Base-by-base conservation (phyloP, 2,329 filamentous ascomycete genomes). In the Cladosporium sp. region DNA sequence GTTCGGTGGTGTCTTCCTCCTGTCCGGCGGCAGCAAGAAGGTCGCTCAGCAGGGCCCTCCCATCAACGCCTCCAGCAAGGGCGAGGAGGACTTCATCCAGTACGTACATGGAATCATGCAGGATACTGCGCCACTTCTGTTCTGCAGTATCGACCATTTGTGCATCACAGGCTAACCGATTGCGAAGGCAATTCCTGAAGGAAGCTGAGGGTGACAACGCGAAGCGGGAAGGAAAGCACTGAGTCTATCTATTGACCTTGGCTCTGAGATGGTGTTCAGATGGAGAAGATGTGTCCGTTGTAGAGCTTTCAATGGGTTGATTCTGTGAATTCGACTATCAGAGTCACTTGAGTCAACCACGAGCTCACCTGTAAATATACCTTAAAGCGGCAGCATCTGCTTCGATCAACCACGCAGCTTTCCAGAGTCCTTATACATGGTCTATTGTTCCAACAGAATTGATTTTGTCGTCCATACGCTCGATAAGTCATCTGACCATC, bases 31-130 rank as follows among this genome's bases (percentile, higher is more conserved):
- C 56, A 74, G 74, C 56, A 69, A 72, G 59, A 75, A 77, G 66
- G 69, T 73, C 61, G 67, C 73, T 56, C 70, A 73, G 58, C 62
- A 69, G 59, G 66, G 72, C 56, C 82, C 82, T 52, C 78, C 81
- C 40, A 81, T 84, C 71, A 81, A 83, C 66, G 82, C 82, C 49
- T 73, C 74, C 64, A 84, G 79, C 73, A 83, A 83, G 71, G 82
- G 84, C 61, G 82, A 85, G 73, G 82, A 84, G 73, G 77, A 77
- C 65, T 85, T 85, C 70, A 82, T 85, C 66, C 79, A 83, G 82
- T 85, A 79, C 58, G 78, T 74, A 28, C 5, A 37, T 16, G 14
- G 7, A 3, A 28, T 28, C 22, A 28, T 5, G 2, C 7, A 7
- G 5, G 22, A 28, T 7, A 7, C 4, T 7, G 22, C 22, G 5